phyloP scores from a whole-genome alignment of 108 stramenopile genomes.

The Bacterosira constricta region DNA sequence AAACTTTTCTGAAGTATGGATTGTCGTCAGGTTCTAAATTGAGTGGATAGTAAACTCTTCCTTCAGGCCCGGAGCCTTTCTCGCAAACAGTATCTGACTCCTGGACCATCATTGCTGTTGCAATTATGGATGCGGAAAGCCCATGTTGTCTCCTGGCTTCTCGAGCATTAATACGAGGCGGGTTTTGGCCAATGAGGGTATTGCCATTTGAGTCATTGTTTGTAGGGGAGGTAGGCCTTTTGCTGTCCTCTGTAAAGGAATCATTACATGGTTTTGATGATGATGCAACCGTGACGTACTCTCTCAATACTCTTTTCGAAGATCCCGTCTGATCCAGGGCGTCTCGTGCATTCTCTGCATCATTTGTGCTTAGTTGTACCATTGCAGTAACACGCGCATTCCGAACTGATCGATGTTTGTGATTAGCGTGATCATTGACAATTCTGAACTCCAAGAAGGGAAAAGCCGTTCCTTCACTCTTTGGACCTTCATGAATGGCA shows the following conservation, averaged over 20 bases:
- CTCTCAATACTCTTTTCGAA: constrained; percentile 2
- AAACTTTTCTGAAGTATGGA: constrained; percentile 21
- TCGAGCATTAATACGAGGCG: too few species aligned
- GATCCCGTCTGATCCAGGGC: neutral
- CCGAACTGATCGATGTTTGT: constrained; percentile 15
- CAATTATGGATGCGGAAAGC: neutral
- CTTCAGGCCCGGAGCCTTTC: constrained; percentile 6
- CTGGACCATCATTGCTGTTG: neutral
- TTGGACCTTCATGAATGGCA: neutral
- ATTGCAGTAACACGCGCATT: constrained; percentile 27
- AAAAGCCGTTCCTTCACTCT: constrained; percentile 2
- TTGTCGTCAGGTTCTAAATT: constrained; percentile 19
- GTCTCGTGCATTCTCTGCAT: neutral
- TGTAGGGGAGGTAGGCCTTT: too few species aligned
- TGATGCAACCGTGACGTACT: constrained; percentile 23
- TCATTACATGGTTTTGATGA: neutral
- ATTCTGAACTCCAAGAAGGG: constrained; percentile 29
- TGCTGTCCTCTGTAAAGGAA: neutral
- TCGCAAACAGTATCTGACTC: constrained; percentile 4
- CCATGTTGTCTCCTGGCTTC: too few species aligned
- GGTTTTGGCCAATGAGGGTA: too few species aligned
- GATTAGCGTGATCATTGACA: constrained; percentile 24
- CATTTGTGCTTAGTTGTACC: constrained; percentile 10
- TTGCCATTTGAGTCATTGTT: too few species aligned
- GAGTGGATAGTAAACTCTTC: constrained; percentile 23